Evolutionary conservation across 345 rosid genomes (phyloP).

Genomic region (Eucalyptus marginata): DNA sequence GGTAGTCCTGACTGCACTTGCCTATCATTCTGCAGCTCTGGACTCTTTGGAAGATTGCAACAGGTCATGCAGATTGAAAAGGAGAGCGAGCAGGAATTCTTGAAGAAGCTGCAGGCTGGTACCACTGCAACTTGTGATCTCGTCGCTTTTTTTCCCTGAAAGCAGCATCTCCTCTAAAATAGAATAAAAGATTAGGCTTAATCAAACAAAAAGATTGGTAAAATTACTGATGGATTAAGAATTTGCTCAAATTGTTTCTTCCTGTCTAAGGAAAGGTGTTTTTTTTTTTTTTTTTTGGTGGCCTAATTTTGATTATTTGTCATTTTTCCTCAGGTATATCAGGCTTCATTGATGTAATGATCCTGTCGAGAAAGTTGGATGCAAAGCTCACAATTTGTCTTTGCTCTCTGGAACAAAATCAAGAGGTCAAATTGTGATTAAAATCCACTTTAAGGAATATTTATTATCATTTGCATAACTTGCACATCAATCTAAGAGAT

Average conservation of each 20-base stretch:
- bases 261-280: neutral
- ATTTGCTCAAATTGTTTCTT: neutral
- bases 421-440: constrained; percentile 24
- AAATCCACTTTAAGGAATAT: neutral
- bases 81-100: constrained; percentile 38
- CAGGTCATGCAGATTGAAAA: constrained; percentile 67
- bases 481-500: neutral
- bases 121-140: neutral
- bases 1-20: neutral
- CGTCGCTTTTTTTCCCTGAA: neutral
- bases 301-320: neutral
- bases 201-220: neutral
- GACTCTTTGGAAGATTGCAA: constrained; percentile 66
- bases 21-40: constrained; percentile 25
- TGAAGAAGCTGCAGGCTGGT: constrained; percentile 26
- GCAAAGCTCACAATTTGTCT: constrained; percentile 70
- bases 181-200: neutral
- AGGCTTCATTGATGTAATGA: constrained; percentile 28
- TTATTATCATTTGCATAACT: neutral
- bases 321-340: constrained; percentile 28
- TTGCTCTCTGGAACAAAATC: constrained; percentile 28
- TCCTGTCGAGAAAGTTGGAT: constrained; percentile 63
- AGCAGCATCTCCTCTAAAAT: neutral
- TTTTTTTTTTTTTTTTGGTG: neutral
- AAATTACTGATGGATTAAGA: neutral